Conservation (phyloP, 129 eudicot species). For the Oenanthe sinensis region DNA sequence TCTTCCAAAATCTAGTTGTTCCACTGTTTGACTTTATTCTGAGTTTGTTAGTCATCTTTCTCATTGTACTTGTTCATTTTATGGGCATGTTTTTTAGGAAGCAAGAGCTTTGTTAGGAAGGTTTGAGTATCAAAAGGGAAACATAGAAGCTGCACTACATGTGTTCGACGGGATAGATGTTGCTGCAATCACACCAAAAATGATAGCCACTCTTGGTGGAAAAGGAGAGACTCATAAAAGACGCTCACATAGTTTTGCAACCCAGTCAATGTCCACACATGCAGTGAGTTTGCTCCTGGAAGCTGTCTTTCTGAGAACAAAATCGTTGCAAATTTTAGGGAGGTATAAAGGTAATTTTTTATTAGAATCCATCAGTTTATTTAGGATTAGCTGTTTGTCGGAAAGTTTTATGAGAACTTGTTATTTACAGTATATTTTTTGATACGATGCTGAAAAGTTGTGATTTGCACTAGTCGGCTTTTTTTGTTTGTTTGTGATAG, state of each 20-base stretch:
- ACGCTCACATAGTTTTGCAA: constrained; percentile 39
- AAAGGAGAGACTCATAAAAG: constrained; percentile 42
- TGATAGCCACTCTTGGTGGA: constrained; percentile 56
- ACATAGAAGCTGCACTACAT: constrained; percentile 88
- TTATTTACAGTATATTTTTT: neutral
- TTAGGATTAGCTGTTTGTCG: neutral
- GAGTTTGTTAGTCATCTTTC: neutral
- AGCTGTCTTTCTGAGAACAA: constrained; percentile 71
- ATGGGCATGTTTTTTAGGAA: constrained; percentile 35
- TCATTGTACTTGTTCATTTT: neutral
- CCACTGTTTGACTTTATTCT: neutral
- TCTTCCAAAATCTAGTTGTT: neutral
- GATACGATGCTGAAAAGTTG: neutral
- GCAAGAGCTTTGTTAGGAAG: constrained; percentile 93
- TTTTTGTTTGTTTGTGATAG: too few relatives aligned
- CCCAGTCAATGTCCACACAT: constrained; percentile 57
- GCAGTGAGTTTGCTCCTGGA: constrained; percentile 75
- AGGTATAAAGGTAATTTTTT: constrained; percentile 56
- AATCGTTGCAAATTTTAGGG: constrained; percentile 78
- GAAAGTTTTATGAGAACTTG: neutral
- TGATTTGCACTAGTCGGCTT: neutral
- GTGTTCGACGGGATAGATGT: constrained; percentile 94
- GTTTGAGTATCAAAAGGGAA: constrained; percentile 89
- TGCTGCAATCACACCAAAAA: constrained; percentile 55
- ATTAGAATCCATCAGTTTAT: neutral